Base-by-base conservation (phyloP, 2,329 filamentous ascomycete genomes). In the Apiospora aurea region DNA sequence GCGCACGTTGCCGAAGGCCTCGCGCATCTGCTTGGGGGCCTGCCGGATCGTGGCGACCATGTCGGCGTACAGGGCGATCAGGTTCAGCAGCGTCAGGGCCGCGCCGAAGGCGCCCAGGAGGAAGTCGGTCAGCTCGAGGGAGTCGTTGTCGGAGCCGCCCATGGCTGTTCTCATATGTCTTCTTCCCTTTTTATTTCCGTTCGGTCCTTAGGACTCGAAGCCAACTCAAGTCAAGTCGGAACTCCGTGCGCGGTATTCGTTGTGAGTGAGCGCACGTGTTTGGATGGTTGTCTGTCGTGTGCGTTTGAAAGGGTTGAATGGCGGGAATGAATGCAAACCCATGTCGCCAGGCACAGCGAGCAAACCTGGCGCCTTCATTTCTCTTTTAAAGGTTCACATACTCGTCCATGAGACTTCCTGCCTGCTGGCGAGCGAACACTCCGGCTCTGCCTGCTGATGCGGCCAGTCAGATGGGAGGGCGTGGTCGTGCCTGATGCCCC, bases 61-160 rank as follows among this genome's bases (percentile, higher is more conserved):
- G 69, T 71, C 71, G 51, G 74, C 73, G 53, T 75, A 76, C 7
- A 76, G 73, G 14, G 74, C 75, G 64, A 75, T 64, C 1, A 76
- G 46, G 71, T 71, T 75, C 57, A 76, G 71, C n/a, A 76, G 49
- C n/a, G 73, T 73, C 13, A 72, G 43, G 67, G 70, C 46, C 66
- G 73, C 72, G 34, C 70, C 72, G 16, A 73, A 34, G 29, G 73
- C 57, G 4, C 72, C 72, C 38, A 75, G 70, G 16, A 74, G 67
- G 66, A 74, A 73, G 38, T 64, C 53, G 70, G 72, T 18, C 69
- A 49, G 44, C 69, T 70, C 46, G 70, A 74, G 11, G 69, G 72
- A 6, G 21, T 29, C 29, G 66, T 68, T 64, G 29, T 64, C 57
- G 29, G 57, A 64, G 34, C 34, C 34, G 57, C 57, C 57, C 57